These are phyloP conservation scores for Sporothrix brasiliensis DNA, from an alignment of 2,329 filamentous ascomycete species.

Conservation along the genomic window DNA sequence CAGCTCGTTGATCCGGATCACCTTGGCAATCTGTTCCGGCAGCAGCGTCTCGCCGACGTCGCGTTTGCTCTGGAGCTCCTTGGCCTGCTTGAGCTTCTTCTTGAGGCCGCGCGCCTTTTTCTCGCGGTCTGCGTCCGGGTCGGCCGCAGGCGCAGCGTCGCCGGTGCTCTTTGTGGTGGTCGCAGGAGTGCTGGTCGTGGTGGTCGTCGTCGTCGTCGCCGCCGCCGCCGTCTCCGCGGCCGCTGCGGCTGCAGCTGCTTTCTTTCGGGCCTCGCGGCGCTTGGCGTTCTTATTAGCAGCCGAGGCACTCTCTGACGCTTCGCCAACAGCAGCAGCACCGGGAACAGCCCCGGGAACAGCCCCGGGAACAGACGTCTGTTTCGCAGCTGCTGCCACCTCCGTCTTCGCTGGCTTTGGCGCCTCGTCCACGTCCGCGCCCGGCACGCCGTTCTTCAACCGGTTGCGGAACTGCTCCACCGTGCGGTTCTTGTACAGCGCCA, in stretches of 20 bases:
- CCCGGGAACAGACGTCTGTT: not conserved
- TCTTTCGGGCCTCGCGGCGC: slow-evolving; percentile 64
- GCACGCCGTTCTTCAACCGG: slow-evolving; percentile 69
- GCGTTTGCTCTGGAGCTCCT: slow-evolving; percentile 87
- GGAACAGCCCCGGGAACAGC: slow-evolving; percentile 21
- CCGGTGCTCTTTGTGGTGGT: slow-evolving; percentile 52
- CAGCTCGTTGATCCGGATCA: slow-evolving; percentile 94
- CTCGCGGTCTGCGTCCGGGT: slow-evolving; percentile 71
- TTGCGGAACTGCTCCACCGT: slow-evolving; percentile 84
- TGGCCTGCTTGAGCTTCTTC: slow-evolving; percentile 94
- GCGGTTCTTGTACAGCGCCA: slow-evolving; percentile 93
- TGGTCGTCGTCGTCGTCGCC: slow-evolving; percentile 44
- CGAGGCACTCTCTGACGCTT: slow-evolving; percentile 47
- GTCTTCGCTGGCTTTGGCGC: not conserved
- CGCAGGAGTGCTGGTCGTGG: slow-evolving; percentile 51
- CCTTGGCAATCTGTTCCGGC: slow-evolving; percentile 95
- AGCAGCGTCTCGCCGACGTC: slow-evolving; percentile 80
- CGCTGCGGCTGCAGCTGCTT: slow-evolving; percentile 36
- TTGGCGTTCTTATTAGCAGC: slow-evolving; percentile 86
- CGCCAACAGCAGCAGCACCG: not conserved
- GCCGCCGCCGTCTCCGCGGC: not conserved
- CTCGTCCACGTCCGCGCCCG: slow-evolving; percentile 63
- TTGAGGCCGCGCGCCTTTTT: slow-evolving; percentile 90
- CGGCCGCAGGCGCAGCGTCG: slow-evolving; percentile 35
- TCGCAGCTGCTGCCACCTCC: not conserved